Base-by-base conservation (phyloP, 2,329 filamentous ascomycete genomes). In the Diaporthe ampelina region DNA sequence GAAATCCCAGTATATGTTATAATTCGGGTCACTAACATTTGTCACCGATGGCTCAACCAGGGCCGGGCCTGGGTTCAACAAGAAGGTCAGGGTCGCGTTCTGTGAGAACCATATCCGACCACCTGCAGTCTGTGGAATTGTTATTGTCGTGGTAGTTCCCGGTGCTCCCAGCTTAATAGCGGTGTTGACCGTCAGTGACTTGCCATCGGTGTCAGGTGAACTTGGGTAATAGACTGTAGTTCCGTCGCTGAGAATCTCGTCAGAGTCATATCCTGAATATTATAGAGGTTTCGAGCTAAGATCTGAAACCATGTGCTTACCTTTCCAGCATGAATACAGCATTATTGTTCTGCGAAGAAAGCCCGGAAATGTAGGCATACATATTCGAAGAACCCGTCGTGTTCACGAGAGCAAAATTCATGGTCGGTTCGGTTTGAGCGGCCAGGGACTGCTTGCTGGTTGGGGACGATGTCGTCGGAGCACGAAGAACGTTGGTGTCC, bases 21-120 rank as follows among this genome's bases (percentile, higher is more conserved):
- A 91, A 81, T 93, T 94, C 2, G 87, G 82, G 78, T 94, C 92
- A 10, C 52, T 29, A 4, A 56, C 52, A 48, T 63, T 63, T 8
- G 90, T 92, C 35, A 92, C 90, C 13, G 91, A 92, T 0, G 94
- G 94, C 83, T 95, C 93, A 57, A 95, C 93, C 19, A 95, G 86
- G 1, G 90, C 92, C 9, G 94, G 91, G 19, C 78, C 77, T 35
- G 91, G 92, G 81, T 95, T 95, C 70, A 95, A 82, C 17, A 90
- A 85, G 82, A 95, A 95, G 0, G 87, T 91, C 65, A 95, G 86
- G 48, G 88, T 88, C 58, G 83, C 83, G 77, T 89, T 89, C 74
- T 90, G 85, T 73, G 87, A 90, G 82, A 94, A 93, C 91, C 92
- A 95, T 80, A 95, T 90, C 70, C 94, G 89, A 1, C 90, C 93